A percentile compares a stretch with the other conserved stretches of the same genome.
Conservation (phyloP, 371 early-diverging fungal species). For the Encephalitozoon hellem region DNA sequence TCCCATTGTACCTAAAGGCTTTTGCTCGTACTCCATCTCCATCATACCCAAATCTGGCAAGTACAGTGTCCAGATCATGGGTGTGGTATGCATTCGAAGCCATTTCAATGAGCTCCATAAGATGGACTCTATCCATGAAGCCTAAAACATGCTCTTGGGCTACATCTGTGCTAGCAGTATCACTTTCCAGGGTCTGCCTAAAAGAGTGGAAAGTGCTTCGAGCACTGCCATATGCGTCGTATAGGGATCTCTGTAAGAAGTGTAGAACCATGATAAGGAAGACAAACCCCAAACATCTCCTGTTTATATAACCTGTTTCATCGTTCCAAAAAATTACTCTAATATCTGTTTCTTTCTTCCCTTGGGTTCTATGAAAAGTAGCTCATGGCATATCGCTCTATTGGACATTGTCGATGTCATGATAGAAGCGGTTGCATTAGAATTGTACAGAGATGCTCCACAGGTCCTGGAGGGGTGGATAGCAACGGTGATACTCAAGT, state of each 20-base stretch:
- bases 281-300: background rate
- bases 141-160: background rate
- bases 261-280: background rate
- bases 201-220: background rate
- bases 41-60: constrained; percentile 1
- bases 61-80: background rate
- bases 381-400: too few relatives aligned
- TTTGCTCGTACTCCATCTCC: constrained; percentile 27
- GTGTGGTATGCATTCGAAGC: background rate
- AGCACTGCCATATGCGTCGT: background rate
- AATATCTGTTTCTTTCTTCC: background rate
- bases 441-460: too few relatives aligned
- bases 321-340: background rate
- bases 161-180: background rate
- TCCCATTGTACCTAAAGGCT: constrained; percentile 1
- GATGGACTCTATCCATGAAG: background rate
- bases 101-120: background rate
- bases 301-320: constrained; percentile 4
- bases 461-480: background rate
- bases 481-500: background rate
- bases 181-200: background rate
- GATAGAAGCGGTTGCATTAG: background rate
- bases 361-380: background rate
- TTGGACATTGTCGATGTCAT: background rate
- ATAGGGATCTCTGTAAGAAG: background rate